These are phyloP conservation scores for Volvariella surrecta DNA, from an alignment of 1,284 basidiomycete species.

Conservation along the genomic window DNA sequence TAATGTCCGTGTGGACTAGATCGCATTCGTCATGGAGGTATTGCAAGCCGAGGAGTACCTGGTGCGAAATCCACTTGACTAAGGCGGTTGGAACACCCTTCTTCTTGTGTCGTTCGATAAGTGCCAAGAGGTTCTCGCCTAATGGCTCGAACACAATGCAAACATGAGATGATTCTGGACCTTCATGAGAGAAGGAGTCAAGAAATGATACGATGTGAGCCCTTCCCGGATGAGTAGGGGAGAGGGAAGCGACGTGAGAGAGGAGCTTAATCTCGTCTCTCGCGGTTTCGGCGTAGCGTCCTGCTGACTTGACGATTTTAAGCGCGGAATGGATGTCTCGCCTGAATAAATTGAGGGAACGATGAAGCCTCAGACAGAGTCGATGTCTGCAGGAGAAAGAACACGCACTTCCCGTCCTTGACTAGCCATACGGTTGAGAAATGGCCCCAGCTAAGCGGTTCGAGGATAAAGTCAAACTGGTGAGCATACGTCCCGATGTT, in stretches of 20 bases:
- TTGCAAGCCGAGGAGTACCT: conserved; percentile 82
- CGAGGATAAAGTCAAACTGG: conserved; percentile 17
- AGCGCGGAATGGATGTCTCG: conserved; percentile 67
- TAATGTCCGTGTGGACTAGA: conserved; percentile 84
- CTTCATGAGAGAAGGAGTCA: conserved; percentile 72
- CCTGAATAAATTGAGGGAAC: conserved; percentile 9
- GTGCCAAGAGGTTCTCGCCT: conserved; percentile 78
- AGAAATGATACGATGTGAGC: conserved; percentile 77
- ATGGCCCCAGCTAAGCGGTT: conserved; percentile 70
- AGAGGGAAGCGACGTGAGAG: conserved; percentile 66
- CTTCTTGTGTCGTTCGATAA: conserved; percentile 83
- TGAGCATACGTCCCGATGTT: conserved; percentile 7
- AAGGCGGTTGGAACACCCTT: conserved; percentile 75
- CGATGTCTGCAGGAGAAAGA: conserved; percentile 2
- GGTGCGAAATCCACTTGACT: conserved; percentile 78
- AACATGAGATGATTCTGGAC: conserved; percentile 65
- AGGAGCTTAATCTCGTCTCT: conserved; percentile 88
- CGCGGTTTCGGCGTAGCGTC: conserved; percentile 81
- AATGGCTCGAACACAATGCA: conserved; percentile 91
- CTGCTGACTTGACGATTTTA: conserved; percentile 89
- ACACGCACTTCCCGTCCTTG: conserved; percentile 58
- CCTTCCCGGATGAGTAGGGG: conserved; percentile 61
- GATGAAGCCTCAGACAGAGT: conserved; percentile 10
- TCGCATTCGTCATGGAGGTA: conserved; percentile 89
- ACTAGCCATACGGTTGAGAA: conserved; percentile 86